phyloP scores from a whole-genome alignment of 257 asterid genomes.

The Ilex aquifolium region DNA sequence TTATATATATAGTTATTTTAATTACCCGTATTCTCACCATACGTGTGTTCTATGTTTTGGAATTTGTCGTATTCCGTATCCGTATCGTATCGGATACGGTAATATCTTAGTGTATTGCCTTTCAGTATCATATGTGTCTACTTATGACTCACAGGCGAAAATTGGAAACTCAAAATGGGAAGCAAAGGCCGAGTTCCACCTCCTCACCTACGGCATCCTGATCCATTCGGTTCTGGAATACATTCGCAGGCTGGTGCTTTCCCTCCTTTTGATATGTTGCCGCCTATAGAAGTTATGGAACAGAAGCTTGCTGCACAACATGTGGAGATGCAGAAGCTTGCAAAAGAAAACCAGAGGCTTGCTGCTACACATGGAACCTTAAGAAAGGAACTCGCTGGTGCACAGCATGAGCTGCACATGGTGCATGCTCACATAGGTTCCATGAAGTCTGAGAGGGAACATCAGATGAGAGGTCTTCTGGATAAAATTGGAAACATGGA shows the following conservation, averaged over 20 bases:
- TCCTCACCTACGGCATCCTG: constrained; percentile 60
- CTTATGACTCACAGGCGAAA: neutral
- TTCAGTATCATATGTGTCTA: neutral
- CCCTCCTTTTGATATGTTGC: constrained; percentile 67
- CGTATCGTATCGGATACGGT: no score
- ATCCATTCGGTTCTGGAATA: constrained; percentile 45
- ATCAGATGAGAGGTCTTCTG: constrained; percentile 47
- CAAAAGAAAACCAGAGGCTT: constrained; percentile 76
- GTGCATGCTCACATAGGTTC: constrained; percentile 62
- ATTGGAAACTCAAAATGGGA: neutral
- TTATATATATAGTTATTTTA: no score
- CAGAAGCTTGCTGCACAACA: constrained; percentile 83
- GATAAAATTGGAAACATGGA: constrained; percentile 71
- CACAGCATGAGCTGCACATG: constrained; percentile 74
- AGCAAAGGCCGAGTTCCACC: constrained; percentile 16
- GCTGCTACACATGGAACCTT: constrained; percentile 80
- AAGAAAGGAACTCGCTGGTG: constrained; percentile 86
- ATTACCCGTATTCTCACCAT: no score
- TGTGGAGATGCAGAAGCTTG: constrained; percentile 77
- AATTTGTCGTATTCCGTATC: no score
- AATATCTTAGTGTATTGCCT: no score
- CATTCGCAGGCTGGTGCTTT: constrained; percentile 57
- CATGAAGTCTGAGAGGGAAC: constrained; percentile 65
- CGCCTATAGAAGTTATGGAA: constrained; percentile 74
- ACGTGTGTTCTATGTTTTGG: no score